These are phyloP conservation scores for Excoecaria agallocha DNA, from an alignment of 345 rosid genomes.

Conservation along the genomic window DNA sequence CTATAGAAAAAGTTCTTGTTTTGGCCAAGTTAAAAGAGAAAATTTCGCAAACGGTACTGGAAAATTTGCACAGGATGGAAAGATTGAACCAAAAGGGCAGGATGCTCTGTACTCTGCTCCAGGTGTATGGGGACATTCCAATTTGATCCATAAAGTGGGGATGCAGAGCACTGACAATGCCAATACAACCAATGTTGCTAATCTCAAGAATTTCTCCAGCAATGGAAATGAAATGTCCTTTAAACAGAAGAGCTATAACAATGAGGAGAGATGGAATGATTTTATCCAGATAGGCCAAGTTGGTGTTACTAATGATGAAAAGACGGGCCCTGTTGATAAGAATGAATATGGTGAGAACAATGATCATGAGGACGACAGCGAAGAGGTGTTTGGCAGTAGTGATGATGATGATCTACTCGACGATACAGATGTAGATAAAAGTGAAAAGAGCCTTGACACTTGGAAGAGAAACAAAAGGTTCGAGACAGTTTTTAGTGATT, in stretches of 20 bases:
- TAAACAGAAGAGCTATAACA: too few relatives aligned
- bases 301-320: too few relatives aligned
- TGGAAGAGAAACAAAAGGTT: slow-evolving; percentile 13
- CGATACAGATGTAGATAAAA: slow-evolving; percentile 3
- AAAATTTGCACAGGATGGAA: background rate
- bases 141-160: slow-evolving; percentile 7
- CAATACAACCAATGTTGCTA: background rate
- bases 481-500: slow-evolving; percentile 5
- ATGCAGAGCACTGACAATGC: slow-evolving; percentile 2
- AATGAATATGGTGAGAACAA: background rate
- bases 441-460: background rate
- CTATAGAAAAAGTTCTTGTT: background rate
- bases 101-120: background rate
- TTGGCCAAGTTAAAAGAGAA: background rate
- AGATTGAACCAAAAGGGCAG: too few relatives aligned
- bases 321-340: background rate
- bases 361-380: background rate
- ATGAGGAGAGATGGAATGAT: too few relatives aligned
- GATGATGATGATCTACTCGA: slow-evolving; percentile 17
- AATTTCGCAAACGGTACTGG: background rate
- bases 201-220: background rate
- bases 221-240: background rate
- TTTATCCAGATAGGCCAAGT: too few relatives aligned
- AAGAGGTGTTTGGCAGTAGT: background rate
- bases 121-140: slow-evolving; percentile 6